These are phyloP conservation scores for Nothomitra cinnamomea DNA, from an alignment of 2,329 filamentous ascomycete genomes.

Conservation along the genomic window DNA sequence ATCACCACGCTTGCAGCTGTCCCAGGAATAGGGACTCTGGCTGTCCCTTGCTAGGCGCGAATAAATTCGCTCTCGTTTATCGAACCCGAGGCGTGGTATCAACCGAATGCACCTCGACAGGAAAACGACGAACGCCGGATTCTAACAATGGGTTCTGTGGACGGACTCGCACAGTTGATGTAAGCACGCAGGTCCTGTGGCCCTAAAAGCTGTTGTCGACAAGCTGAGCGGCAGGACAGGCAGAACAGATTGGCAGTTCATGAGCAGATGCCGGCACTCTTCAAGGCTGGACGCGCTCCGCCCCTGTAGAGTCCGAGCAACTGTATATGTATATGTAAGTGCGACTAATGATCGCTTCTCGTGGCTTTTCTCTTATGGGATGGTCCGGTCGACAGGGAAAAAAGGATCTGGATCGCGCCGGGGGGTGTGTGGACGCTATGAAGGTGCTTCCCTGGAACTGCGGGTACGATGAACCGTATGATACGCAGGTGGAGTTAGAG, in stretches of 20 bases:
- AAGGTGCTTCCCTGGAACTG: not conserved
- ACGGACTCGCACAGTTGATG: too few species aligned
- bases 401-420: conserved; percentile 2
- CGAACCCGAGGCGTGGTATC: too few species aligned
- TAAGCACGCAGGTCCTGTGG: too few species aligned
- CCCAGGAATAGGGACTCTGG: too few species aligned
- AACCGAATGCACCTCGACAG: too few species aligned
- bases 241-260: not conserved
- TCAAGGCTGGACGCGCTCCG: not conserved
- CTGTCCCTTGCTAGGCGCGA: too few species aligned
- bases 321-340: not conserved
- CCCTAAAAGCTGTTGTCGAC: too few species aligned
- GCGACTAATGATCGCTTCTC: conserved; percentile 2
- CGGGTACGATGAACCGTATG: not conserved
- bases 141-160: too few species aligned
- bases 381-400: not conserved
- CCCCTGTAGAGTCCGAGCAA: conserved; percentile 1
- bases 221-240: too few species aligned
- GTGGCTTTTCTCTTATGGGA: not conserved
- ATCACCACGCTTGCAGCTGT: too few species aligned
- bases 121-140: too few species aligned
- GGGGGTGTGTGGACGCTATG: not conserved
- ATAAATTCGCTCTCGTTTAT: too few species aligned
- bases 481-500: not conserved
- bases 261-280: not conserved